A percentile compares a stretch with the other conserved stretches of the same genome.
Evolutionary conservation across 805 yeast species (phyloP).

Genomic region (Candida saitoana): DNA sequence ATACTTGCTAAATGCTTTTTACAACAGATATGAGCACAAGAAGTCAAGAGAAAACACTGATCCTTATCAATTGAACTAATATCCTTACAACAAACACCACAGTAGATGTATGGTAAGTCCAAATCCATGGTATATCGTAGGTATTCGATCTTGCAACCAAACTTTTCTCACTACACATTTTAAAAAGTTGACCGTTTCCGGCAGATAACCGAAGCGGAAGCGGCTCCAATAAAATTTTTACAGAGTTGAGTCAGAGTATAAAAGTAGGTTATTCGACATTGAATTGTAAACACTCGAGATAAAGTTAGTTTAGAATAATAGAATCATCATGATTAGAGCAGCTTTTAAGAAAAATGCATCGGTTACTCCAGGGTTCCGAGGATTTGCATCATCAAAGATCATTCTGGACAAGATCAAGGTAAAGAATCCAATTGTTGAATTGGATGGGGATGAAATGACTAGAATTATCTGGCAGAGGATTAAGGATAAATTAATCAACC

Average conservation of each 20-base stretch:
- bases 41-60: conserved; percentile 6
- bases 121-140: not conserved
- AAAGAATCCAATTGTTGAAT: conserved; percentile 67
- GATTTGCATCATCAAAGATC: conserved; percentile 10
- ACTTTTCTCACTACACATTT: not conserved
- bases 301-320: too few species aligned
- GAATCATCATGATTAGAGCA: conserved; percentile 11
- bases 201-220: not conserved
- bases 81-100: conserved; percentile 9
- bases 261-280: too few species aligned
- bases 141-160: not conserved
- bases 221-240: not conserved
- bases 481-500: conserved; percentile 62
- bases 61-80: not conserved
- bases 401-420: conserved; percentile 54
- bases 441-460: conserved; percentile 87
- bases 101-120: conserved; percentile 8
- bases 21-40: conserved; percentile 9
- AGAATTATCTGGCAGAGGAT: conserved; percentile 77
- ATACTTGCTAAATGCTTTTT: conserved; percentile 7
- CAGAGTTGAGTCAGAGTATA: not conserved
- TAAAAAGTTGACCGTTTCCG: not conserved
- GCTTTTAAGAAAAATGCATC: conserved; percentile 6
- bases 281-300: too few species aligned
- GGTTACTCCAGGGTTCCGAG: conserved; percentile 8